Conservation (phyloP, 148 eudicot species). For the Nepenthes mirabilis region DNA sequence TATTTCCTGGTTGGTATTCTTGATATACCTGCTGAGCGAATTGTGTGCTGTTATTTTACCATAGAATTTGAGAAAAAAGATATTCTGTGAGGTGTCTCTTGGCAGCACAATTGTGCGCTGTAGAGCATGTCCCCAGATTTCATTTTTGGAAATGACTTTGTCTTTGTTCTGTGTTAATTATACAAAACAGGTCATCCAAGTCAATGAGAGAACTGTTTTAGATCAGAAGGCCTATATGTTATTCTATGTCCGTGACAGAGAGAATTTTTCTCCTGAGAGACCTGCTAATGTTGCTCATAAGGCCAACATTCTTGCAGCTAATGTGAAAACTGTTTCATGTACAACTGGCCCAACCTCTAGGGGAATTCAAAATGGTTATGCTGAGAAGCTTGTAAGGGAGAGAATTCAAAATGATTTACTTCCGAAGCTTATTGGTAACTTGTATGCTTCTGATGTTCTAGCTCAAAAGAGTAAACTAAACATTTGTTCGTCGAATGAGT, state of each 20-base stretch:
- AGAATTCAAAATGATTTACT: slow-evolving; percentile 12
- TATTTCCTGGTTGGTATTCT: too few species aligned
- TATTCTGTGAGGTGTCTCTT: not conserved
- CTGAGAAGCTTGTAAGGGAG: slow-evolving; percentile 4
- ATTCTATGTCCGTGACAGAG: slow-evolving; percentile 68
- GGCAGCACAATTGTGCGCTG: not conserved
- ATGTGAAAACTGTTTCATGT: slow-evolving; percentile 25
- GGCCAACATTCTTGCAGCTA: slow-evolving; percentile 21
- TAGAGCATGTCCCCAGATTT: not conserved
- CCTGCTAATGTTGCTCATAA: slow-evolving; percentile 32
- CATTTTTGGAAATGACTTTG: too few species aligned
- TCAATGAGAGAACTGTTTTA: slow-evolving; percentile 61
- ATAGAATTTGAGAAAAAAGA: not conserved
- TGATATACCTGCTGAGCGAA: too few species aligned
- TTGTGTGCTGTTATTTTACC: too few species aligned
- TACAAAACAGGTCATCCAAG: slow-evolving; percentile 56
- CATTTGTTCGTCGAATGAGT: slow-evolving; percentile 9
- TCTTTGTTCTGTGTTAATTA: not conserved
- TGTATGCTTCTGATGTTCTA: slow-evolving; percentile 9
- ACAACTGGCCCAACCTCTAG: slow-evolving; percentile 11
- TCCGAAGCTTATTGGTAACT: slow-evolving; percentile 6
- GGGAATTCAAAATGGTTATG: slow-evolving; percentile 8
- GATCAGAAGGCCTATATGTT: slow-evolving; percentile 96
- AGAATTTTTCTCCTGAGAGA: slow-evolving; percentile 31
- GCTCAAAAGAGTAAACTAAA: slow-evolving; percentile 9